Percentiles rank a stretch among this genome's conserved stretches.
Evolutionary conservation across 139 green algal species (phyloP).

Genomic region (Pseudopediastrum boryanum): DNA sequence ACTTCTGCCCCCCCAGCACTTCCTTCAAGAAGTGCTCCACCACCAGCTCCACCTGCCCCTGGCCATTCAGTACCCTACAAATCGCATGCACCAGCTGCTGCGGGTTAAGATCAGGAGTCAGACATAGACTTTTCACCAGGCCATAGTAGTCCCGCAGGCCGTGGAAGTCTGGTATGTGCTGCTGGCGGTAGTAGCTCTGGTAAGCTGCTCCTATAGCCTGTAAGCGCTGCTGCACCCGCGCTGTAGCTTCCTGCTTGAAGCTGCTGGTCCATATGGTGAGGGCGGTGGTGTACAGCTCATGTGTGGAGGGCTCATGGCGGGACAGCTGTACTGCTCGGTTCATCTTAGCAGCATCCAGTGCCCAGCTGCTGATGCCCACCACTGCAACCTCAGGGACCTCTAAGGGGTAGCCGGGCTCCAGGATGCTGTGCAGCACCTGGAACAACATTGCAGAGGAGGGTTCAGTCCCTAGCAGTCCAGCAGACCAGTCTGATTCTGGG

Average conservation of each 20-base stretch:
- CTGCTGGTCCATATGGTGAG: constrained; percentile 14
- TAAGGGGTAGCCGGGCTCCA: constrained; percentile 39
- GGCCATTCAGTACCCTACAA: not conserved
- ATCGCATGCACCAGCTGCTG: not conserved
- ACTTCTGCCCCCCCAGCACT: too few species aligned
- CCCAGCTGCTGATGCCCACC: constrained; percentile 55
- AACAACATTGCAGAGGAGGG: too few species aligned
- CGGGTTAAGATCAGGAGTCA: too few species aligned
- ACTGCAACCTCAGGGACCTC: constrained; percentile 41
- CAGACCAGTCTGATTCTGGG: too few species aligned
- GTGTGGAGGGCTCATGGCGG: constrained; percentile 26
- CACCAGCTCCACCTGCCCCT: too few species aligned
- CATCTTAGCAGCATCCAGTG: constrained; percentile 52
- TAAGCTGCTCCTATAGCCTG: constrained; percentile 24
- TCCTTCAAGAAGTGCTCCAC: too few species aligned
- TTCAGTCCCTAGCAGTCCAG: too few species aligned
- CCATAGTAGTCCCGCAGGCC: constrained; percentile 32
- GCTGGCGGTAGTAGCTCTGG: constrained; percentile 30
- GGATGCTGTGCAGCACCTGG: constrained; percentile 36
- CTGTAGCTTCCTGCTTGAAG: not conserved
- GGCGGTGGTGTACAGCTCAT: constrained; percentile 37
- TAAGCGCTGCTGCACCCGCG: not conserved
- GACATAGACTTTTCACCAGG: constrained; percentile 12
- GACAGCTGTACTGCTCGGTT: constrained; percentile 48
- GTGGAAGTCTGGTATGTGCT: constrained; percentile 16